Conservation (phyloP, 2,329 filamentous ascomycete species). For the Endocalyx cinctus region DNA sequence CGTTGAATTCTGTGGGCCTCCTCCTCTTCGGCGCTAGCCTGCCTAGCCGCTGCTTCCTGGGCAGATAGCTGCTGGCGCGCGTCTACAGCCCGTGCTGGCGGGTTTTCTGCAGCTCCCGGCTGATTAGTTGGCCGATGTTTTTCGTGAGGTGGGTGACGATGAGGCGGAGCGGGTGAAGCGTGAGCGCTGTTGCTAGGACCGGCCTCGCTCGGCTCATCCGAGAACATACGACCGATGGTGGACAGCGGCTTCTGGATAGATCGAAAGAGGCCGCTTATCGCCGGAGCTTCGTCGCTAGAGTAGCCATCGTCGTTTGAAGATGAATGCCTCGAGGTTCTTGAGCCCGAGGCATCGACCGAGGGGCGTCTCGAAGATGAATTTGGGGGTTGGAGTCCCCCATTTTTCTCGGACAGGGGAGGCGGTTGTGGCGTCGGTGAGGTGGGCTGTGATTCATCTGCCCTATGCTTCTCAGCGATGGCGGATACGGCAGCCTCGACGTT, state of each 20-base stretch:
- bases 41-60: slow-evolving; percentile 82
- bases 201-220: slow-evolving; percentile 54
- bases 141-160: slow-evolving; percentile 24
- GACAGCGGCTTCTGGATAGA: slow-evolving; percentile 88
- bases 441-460: slow-evolving; percentile 48
- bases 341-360: slow-evolving; percentile 37
- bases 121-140: too few relatives aligned
- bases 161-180: slow-evolving; percentile 29
- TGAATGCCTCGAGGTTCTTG: slow-evolving; percentile 45
- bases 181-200: slow-evolving; percentile 32
- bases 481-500: slow-evolving; percentile 97
- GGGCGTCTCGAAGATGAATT: slow-evolving; percentile 44
- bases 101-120: slow-evolving; percentile 26
- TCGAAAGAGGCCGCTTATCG: slow-evolving; percentile 78
- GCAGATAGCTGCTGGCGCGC: slow-evolving; percentile 54
- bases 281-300: slow-evolving; percentile 65
- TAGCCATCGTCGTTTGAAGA: slow-evolving; percentile 50
- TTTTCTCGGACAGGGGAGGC: slow-evolving; percentile 42
- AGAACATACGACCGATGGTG: slow-evolving; percentile 92
- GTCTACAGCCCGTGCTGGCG: slow-evolving; percentile 25
- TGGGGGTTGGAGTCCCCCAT: slow-evolving; percentile 18
- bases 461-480: slow-evolving; percentile 87
- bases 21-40: slow-evolving; percentile 84
- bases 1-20: slow-evolving; percentile 79
- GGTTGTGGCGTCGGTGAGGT: slow-evolving; percentile 34